Evolutionary conservation across 495 filamentous ascomycete genomes (phyloP), one percentile per base, ranked within the genome.

Genomic region (Parachaetomium inaequale): DNA sequence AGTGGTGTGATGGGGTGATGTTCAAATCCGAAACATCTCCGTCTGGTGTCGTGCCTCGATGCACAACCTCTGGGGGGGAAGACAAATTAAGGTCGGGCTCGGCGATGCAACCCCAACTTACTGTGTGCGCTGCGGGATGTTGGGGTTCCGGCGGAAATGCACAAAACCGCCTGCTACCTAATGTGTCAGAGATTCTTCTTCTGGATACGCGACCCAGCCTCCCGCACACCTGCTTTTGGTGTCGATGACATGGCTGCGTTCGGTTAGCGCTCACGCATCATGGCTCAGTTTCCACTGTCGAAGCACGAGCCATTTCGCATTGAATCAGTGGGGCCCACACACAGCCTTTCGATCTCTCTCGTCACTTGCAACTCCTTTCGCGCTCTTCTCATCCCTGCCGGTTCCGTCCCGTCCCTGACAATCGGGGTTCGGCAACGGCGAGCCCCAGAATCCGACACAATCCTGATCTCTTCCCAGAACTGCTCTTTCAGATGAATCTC

Each of bases 371-470:
- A 21, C 42, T 15, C 26, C 23, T 17, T 10, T 29, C 12, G 11
- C 28, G 7, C 28, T 42, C 14, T 21, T 3, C 14, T 28, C 31
- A 21, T 17, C n/a, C 32, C n/a, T 38, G 17, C 21, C 25, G 21
- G 2, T 19, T 5, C 40, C 6, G 7, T 12, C 38, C 23, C 38
- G 5, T 45, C 26, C 10, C 25, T 49, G 3, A 12, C 17, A 31
- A 46, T 57, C 55, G 55, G 55, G 55, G 15, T 57, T 57, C 55
- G 55, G 55, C 40, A 57, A 57, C 28, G n/a, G 25, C 26, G 25
- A 29, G 54, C 54, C 36, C n/a, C 36, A 28, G 34, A 56, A 56
- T 11, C 23, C 36, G 36, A 26, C 40, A 10, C 15, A 17, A 55
- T 14, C 19, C 36, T 32, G 32, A 38, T n/a, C 15, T 36, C 31